phyloP scores from a whole-genome alignment of 495 filamentous ascomycete genomes.

The Penicillium cataractarum region DNA sequence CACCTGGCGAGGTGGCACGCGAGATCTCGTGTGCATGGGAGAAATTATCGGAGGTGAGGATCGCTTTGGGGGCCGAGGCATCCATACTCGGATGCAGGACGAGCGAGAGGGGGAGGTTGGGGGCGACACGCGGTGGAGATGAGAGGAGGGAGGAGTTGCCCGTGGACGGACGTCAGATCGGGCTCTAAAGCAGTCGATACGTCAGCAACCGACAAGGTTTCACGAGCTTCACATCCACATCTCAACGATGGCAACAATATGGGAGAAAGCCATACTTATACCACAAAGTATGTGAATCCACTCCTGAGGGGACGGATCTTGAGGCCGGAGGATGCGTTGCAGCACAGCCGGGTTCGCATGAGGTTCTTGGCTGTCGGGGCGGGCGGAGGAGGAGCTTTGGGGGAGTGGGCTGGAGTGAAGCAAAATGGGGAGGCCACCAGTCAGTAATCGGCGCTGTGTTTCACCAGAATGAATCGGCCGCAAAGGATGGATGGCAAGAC shows the following conservation, averaged over 20 bases:
- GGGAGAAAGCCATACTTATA: slow-evolving; percentile 8
- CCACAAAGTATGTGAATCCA: slow-evolving; percentile 29
- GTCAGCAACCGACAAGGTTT: slow-evolving; percentile 24
- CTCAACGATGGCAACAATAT: neutral
- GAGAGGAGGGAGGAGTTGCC: slow-evolving; percentile 26
- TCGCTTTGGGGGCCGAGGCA: slow-evolving; percentile 39
- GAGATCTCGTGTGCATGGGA: slow-evolving; percentile 57
- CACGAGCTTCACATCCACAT: slow-evolving; percentile 1
- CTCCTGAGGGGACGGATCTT: slow-evolving; percentile 24
- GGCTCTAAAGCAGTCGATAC: slow-evolving; percentile 34
- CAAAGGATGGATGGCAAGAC: neutral
- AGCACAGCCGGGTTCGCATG: slow-evolving; percentile 39
- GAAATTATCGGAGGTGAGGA: slow-evolving; percentile 52
- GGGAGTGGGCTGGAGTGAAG: slow-evolving; percentile 6
- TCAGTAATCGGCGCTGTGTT: neutral
- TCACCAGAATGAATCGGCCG: neutral
- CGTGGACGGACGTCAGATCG: slow-evolving; percentile 32
- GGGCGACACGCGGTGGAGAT: slow-evolving; percentile 27
- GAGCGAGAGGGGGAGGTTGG: slow-evolving; percentile 11
- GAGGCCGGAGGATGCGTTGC: slow-evolving; percentile 34
- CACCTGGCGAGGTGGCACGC: slow-evolving; percentile 68
- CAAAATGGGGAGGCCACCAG: slow-evolving; percentile 3
- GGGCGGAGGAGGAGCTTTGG: slow-evolving; percentile 6
- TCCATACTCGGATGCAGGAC: slow-evolving; percentile 43
- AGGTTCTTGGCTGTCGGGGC: slow-evolving; percentile 16